These are phyloP conservation scores for Chlamydomonas sp. DNA, from an alignment of 139 green algal species.

Conservation along the genomic window DNA sequence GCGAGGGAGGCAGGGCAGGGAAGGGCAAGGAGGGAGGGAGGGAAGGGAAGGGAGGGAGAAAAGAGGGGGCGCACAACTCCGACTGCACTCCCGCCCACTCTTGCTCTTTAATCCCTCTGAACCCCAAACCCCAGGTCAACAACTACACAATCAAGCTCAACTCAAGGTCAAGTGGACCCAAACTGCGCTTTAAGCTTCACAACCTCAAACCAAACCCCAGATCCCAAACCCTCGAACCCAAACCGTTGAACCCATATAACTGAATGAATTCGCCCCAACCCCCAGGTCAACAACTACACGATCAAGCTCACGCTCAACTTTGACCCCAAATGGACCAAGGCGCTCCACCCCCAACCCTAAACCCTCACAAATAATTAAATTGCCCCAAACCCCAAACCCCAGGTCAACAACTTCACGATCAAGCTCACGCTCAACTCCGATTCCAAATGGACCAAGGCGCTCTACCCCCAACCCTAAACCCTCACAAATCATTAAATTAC, in stretches of 20 bases:
- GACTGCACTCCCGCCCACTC: too few relatives aligned
- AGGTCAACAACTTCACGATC: background rate
- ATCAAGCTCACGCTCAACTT: conserved; percentile 81
- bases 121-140: conserved; percentile 1
- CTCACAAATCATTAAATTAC: background rate
- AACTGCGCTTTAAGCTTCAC: too few relatives aligned
- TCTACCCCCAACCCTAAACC: background rate
- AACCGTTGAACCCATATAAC: too few relatives aligned
- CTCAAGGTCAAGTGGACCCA: too few relatives aligned
- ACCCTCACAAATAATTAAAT: background rate
- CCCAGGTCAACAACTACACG: conserved; percentile 67
- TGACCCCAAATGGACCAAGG: conserved; percentile 85
- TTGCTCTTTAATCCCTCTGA: too few relatives aligned
- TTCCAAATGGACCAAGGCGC: background rate
- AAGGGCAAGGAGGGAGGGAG: too few relatives aligned
- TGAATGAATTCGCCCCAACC: too few relatives aligned
- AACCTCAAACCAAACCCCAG: too few relatives aligned
- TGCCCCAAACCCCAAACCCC: background rate
- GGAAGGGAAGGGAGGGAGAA: too few relatives aligned
- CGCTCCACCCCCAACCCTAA: conserved; percentile 39
- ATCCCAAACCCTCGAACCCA: too few relatives aligned
- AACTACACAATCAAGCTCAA: background rate
- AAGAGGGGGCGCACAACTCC: too few relatives aligned
- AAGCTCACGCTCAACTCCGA: background rate
- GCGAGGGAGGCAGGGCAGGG: too few relatives aligned